A percentile compares a stretch with the other conserved stretches of the same genome.
Conservation (phyloP, 345 rosid species). For the Dimocarpus longan region DNA sequence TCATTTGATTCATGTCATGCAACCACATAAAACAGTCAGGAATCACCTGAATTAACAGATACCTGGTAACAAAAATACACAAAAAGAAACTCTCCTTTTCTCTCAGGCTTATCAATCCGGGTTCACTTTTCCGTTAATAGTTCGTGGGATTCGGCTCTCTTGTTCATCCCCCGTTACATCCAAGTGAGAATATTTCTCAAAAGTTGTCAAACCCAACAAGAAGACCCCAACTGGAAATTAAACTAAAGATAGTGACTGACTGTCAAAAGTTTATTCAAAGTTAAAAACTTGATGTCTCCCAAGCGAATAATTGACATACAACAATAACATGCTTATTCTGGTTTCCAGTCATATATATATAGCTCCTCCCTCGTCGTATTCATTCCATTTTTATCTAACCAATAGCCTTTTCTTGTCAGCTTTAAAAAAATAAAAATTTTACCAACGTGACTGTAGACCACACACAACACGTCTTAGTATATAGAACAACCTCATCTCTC, state of each 20-base stretch:
- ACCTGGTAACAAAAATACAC: background rate
- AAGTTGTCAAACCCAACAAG: background rate
- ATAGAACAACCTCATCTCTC: conserved; percentile 5
- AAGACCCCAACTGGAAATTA: background rate
- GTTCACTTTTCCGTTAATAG: background rate
- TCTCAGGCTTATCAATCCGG: background rate
- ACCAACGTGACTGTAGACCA: background rate
- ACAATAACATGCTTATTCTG: background rate
- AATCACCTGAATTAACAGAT: background rate
- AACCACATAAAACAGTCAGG: background rate
- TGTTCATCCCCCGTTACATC: background rate
- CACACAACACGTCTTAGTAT: background rate
- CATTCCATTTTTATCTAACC: conserved; percentile 12
- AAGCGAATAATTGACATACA: conserved; percentile 8
- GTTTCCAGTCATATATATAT: background rate
- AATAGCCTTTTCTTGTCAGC: background rate
- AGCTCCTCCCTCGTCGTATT: conserved; percentile 9
- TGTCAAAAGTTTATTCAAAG: conserved; percentile 19
- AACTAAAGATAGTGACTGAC: background rate
- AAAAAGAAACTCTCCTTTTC: background rate
- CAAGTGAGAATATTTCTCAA: conserved; percentile 6
- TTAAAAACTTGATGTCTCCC: background rate
- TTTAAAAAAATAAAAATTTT: background rate
- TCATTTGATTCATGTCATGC: background rate
- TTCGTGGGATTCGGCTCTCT: conserved; percentile 1